phyloP scores from a whole-genome alignment of 176 grass and related monocot genomes.

The Alloteropsis semialata region DNA sequence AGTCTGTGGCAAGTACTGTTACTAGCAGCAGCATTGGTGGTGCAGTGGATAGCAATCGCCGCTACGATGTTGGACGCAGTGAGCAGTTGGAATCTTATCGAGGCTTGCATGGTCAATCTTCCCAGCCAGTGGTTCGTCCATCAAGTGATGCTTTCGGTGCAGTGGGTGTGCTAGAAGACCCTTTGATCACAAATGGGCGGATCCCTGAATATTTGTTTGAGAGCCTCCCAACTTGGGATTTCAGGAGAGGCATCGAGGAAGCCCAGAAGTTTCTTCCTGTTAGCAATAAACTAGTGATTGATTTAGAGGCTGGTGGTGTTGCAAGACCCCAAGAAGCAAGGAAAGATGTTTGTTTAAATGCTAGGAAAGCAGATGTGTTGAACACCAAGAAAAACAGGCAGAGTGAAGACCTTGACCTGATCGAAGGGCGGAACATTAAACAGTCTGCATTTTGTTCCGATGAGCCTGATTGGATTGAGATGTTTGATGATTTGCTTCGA shows the following conservation, averaged over 20 bases:
- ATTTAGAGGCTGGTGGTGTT: slow-evolving; percentile 46
- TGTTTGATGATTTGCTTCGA: slow-evolving; percentile 78
- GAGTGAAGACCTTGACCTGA: slow-evolving; percentile 74
- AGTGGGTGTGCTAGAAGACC: slow-evolving; percentile 45
- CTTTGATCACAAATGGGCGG: slow-evolving; percentile 50
- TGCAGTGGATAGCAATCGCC: slow-evolving; percentile 22
- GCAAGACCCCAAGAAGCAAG: slow-evolving; percentile 20
- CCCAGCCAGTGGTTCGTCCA: slow-evolving; percentile 26
- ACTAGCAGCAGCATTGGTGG: slow-evolving; percentile 30
- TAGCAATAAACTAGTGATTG: slow-evolving; percentile 40
- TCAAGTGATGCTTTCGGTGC: slow-evolving; percentile 24
- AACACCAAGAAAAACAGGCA: slow-evolving; percentile 55
- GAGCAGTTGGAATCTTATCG: slow-evolving; percentile 27
- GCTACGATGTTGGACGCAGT: background rate
- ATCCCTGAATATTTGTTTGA: slow-evolving; percentile 73
- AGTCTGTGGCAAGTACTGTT: slow-evolving; percentile 24
- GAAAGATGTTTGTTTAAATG: slow-evolving; percentile 13
- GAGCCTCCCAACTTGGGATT: slow-evolving; percentile 90
- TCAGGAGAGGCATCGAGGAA: slow-evolving; percentile 82
- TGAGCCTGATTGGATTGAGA: slow-evolving; percentile 70
- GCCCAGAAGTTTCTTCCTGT: slow-evolving; percentile 63
- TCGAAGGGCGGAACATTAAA: slow-evolving; percentile 77
- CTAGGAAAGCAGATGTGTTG: slow-evolving; percentile 35
- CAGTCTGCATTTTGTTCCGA: slow-evolving; percentile 78
- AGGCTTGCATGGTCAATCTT: slow-evolving; percentile 27